Evolutionary conservation across 345 rosid genomes (phyloP).

Genomic region (Bruguiera parviflora): DNA sequence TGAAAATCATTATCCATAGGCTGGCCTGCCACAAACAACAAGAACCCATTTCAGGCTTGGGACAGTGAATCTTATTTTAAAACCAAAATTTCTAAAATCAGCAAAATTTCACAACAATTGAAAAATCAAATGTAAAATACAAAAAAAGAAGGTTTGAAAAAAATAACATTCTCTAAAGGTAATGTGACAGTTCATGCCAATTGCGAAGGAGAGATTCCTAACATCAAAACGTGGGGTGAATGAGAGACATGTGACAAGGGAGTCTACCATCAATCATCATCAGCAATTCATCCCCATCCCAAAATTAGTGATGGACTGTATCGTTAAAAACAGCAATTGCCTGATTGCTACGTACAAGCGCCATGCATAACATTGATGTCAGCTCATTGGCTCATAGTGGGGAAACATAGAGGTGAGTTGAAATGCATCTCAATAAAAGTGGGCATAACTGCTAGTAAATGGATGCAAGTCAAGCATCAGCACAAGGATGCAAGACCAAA

Average conservation of each 20-base stretch:
- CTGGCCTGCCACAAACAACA: conserved; percentile 58
- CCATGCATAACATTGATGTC: no score
- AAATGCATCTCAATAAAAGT: background rate
- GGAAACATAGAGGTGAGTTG: background rate
- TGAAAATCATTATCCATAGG: conserved; percentile 81
- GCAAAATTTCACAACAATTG: background rate
- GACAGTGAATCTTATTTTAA: background rate
- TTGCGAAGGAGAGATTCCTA: no score
- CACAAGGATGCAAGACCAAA: background rate
- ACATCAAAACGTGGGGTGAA: no score
- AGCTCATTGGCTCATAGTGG: no score
- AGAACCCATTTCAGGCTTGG: conserved; percentile 16
- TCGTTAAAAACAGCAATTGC: no score
- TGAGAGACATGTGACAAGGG: no score
- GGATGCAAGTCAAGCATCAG: background rate
- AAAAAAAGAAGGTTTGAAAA: background rate
- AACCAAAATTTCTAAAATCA: background rate
- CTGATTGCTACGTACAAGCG: no score
- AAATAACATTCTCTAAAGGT: no score
- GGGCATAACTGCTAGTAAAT: background rate
- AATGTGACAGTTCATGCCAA: no score
- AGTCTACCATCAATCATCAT: no score
- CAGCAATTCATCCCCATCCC: no score
- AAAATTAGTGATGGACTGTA: no score
- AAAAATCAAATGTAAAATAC: background rate